Evolutionary conservation across 108 stramenopile species (phyloP), one percentile per base, ranked within the genome.

Genomic region (Nitzschia sp.): DNA sequence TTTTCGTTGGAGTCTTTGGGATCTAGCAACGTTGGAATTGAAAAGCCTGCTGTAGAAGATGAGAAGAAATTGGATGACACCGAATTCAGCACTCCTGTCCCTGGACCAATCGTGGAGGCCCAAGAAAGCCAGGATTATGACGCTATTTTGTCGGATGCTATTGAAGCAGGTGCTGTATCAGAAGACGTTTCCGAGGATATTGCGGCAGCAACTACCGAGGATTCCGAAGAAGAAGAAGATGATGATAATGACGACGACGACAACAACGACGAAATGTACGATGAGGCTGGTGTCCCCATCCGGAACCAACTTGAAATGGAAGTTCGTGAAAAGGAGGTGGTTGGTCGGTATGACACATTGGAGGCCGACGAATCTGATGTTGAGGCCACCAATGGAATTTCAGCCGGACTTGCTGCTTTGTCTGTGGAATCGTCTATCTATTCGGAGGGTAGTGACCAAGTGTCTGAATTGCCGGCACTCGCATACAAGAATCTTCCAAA

Each of bases 1-100:
- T 65, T 51, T 26, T 65, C 64, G 29, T 48, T 21, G 7, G 64
- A 65, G 37, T 65, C 64, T 38, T 44, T 65, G 41, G 64, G 51
- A 38, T 62, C 61, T 22, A 42, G 43, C 11, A 62, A 20, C 43
- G 7, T 62, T 19, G 17, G 22, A 1, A 9, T 46, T 41, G 61
- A 62, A 40, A 44, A 55, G 19, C 8, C 37, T 24, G 0, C 38
- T n/a, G 24, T 51, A 26, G 68, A 59, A 44, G 68, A 71, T 42
- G 70, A 79, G 39, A 65, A 72, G 58, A 67, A 76, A 34, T 41
- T 55, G 25, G 65, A 73, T 17, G 70, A 80, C 15, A 70, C 51
- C 11, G 66, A 76, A 8, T 65, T 70, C 37, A 58, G 69, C 62
- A 55, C 69, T 19, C 72, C 52, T 42, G 38, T 65, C 21, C 55